phyloP scores from a whole-genome alignment of 2,329 filamentous ascomycete genomes.

The Trichoderma guizhouense region DNA sequence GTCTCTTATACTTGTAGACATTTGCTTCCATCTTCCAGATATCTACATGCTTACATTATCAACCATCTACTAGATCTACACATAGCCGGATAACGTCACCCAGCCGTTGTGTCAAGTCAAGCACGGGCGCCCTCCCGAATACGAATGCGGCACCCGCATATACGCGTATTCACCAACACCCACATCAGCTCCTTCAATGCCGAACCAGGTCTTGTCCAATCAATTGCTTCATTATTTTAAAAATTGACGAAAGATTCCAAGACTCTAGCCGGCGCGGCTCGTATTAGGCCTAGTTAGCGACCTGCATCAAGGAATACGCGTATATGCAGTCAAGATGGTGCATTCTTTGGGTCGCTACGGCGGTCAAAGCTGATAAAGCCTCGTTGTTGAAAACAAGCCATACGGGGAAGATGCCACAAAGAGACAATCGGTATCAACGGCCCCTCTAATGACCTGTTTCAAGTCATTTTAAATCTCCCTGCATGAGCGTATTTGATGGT shows the following conservation, averaged over 20 bases:
- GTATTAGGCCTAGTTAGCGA: not conserved
- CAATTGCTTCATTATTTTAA: not conserved
- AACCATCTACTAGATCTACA: not conserved
- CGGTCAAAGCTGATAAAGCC: not conserved
- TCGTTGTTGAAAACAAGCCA: not conserved
- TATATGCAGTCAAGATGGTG: not conserved
- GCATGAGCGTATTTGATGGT: not conserved
- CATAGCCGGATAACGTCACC: not conserved
- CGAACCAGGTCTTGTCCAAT: not conserved
- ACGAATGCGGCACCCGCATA: conserved; percentile 6
- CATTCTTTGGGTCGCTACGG: not conserved
- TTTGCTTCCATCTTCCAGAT: not conserved
- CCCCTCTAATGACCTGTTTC: not conserved
- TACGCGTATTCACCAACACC: not conserved
- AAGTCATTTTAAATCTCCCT: not conserved
- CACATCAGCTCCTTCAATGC: not conserved
- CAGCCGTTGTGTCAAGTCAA: not conserved
- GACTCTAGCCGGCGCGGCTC: not conserved
- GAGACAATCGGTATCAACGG: not conserved
- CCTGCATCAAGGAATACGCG: not conserved
- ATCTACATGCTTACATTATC: not conserved
- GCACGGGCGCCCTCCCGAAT: not conserved
- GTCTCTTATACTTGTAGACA: not conserved
- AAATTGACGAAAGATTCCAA: not conserved
- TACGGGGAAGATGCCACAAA: not conserved